Evolutionary conservation across 2,329 filamentous ascomycete species (phyloP).

Genomic region (Dactylellina leptospora): DNA sequence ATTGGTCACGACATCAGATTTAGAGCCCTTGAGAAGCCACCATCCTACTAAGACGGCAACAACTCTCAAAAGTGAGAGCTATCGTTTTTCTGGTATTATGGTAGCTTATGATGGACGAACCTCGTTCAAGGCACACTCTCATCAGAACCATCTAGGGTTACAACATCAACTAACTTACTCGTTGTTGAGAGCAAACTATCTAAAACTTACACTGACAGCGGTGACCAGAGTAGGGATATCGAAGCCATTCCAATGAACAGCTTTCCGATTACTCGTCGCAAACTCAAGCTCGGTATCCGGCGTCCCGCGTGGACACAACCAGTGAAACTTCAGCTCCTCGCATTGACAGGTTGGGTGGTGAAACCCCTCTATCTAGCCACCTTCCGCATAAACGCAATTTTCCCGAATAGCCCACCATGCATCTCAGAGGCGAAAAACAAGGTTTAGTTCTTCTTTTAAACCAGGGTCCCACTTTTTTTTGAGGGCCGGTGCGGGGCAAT

Average conservation of each 20-base stretch:
- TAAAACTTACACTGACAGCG: not conserved
- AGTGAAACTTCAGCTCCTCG: not conserved
- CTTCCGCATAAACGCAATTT: constrained; percentile 26
- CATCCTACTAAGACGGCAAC: too few species aligned
- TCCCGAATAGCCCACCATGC: constrained; percentile 2
- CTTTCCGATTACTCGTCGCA: not conserved
- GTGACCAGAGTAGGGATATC: not conserved
- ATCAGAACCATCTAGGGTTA: too few species aligned
- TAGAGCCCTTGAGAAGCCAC: too few species aligned
- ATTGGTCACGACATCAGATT: too few species aligned
- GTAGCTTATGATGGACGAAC: too few species aligned
- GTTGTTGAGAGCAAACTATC: not conserved
- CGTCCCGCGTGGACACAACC: constrained; percentile 29
- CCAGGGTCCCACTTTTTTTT: constrained; percentile 20
- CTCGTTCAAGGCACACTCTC: too few species aligned
- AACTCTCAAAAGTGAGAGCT: too few species aligned
- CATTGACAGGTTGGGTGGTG: constrained; percentile 1
- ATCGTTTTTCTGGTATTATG: too few species aligned
- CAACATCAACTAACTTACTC: too few species aligned
- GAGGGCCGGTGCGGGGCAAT: constrained; percentile 12
- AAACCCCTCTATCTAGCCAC: constrained; percentile 13
- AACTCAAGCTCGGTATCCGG: constrained; percentile 30
- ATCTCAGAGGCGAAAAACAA: constrained; percentile 17
- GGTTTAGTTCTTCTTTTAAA: constrained; percentile 15
- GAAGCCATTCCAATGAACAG: not conserved